Evolutionary conservation across 306 rosid genomes (phyloP), one percentile per base, ranked within the genome.

Genomic region (Quercus mongolica): DNA sequence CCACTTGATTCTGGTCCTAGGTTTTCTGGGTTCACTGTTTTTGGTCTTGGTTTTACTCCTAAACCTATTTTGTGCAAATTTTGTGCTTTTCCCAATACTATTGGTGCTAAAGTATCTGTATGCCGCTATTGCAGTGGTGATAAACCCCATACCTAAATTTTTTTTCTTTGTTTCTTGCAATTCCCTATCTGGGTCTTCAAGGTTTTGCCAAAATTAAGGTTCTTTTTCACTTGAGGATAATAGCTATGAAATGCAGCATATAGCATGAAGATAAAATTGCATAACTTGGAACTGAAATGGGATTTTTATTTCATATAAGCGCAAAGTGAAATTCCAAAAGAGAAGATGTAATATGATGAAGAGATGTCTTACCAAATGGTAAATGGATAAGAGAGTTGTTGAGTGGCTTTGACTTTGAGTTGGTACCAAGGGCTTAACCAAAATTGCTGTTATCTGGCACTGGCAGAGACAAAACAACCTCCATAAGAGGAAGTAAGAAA

Each of bases 31-130:
- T 31, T 74, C 83, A 31, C 64, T 57, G 38, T 35, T 69, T 38
- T 75, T 74, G 17, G 68, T 0, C 15, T 57, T 74, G 15, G 23
- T 23, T 33, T 28, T 55, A 17, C 17, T 55, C 41, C 67, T 76
- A 56, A 51, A 30, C 56, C 28, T 55, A 26, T 35, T 51, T n/a
- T 62, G 74, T 69, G 25, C 10, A 70, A 65, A 59, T 13, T 64
- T 26, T 30, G 20, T 41, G 71, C 56, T 33, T 56, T 69, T 80
- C 30, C 38, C 73, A 71, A 20, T 7, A 26, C 58, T 25, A 44
- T 68, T 78, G 75, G 82, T 72, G 78, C 85, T 80, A 63, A 83
- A 83, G 57, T n/a, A 78, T 73, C 87, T 75, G 56, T 41, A 74
- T 4, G 82, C 57, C 78, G 58, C 5, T 18, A 64, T 31, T 41